Percentiles rank a stretch among this genome's conserved stretches.
Conservation (phyloP, 2,329 filamentous ascomycete genomes). For the Macroventuria anomochaeta region DNA sequence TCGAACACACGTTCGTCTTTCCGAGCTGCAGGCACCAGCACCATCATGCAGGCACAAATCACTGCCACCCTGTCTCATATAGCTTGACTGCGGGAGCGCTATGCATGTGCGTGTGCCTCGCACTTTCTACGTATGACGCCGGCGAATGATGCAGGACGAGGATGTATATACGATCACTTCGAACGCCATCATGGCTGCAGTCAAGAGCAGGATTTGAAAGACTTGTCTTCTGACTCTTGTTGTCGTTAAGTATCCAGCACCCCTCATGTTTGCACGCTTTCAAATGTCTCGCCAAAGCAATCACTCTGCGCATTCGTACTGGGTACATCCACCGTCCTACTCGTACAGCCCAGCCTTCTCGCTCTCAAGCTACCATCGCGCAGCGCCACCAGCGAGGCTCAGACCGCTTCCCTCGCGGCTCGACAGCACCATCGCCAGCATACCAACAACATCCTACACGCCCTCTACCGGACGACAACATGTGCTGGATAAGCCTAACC, state of each 20-base stretch:
- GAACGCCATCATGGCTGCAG: constrained; percentile 21
- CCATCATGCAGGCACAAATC: constrained; percentile 37
- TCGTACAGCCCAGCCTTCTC: constrained; percentile 29
- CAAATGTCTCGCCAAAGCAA: constrained; percentile 32
- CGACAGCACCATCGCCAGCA: constrained; percentile 21
- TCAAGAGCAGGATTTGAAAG: constrained; percentile 13
- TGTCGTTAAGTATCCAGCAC: constrained; percentile 24
- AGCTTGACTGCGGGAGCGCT: constrained; percentile 12
- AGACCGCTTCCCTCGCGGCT: constrained; percentile 29
- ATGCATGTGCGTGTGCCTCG: constrained; percentile 7
- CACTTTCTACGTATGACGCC: constrained; percentile 16
- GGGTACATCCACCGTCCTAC: constrained; percentile 28
- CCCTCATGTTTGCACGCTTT: constrained; percentile 15
- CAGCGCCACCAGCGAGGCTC: constrained; percentile 31
- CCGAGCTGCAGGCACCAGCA: constrained; percentile 36
- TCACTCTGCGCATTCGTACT: constrained; percentile 22
- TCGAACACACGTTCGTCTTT: constrained; percentile 39
- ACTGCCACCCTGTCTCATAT: constrained; percentile 34
- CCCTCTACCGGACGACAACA: constrained; percentile 10
- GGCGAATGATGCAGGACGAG: constrained; percentile 27
- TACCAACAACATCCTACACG: background rate
- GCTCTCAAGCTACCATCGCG: constrained; percentile 28
- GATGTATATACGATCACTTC: constrained; percentile 24
- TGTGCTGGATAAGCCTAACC: constrained; percentile 45
- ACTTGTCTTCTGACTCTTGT: constrained; percentile 18